A percentile compares a stretch with the other conserved stretches of the same genome.
Conservation (phyloP, 2,329 filamentous ascomycete species). For the Westerdykella aurantiaca region DNA sequence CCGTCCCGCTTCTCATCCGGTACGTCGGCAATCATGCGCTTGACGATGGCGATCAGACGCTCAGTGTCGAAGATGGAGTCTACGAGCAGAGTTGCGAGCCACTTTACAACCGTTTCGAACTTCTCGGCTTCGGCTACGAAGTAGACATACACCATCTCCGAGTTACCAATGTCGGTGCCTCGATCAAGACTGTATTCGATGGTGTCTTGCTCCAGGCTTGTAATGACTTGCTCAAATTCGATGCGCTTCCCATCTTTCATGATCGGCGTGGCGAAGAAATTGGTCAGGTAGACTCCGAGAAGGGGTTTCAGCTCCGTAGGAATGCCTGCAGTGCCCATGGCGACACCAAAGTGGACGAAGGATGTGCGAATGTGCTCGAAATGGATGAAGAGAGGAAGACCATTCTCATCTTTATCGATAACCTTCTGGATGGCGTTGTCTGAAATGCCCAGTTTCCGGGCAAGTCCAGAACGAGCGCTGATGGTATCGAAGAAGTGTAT, state of each 20-base stretch:
- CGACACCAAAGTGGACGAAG: slow-evolving; percentile 79
- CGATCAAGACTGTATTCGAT: slow-evolving; percentile 72
- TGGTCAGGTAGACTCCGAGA: slow-evolving; percentile 76
- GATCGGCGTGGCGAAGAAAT: slow-evolving; percentile 92
- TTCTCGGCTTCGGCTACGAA: slow-evolving; percentile 86
- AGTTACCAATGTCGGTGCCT: slow-evolving; percentile 64
- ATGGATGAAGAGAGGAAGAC: slow-evolving; percentile 82
- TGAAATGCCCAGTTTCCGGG: slow-evolving; percentile 61
- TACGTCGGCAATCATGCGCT: slow-evolving; percentile 83
- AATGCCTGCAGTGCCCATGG: slow-evolving; percentile 71
- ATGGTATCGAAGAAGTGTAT: slow-evolving; percentile 91
- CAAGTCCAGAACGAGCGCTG: slow-evolving; percentile 76
- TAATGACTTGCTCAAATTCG: slow-evolving; percentile 87
- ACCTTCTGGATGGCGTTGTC: slow-evolving; percentile 67
- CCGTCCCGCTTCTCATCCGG: slow-evolving; percentile 89
- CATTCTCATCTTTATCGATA: slow-evolving; percentile 62
- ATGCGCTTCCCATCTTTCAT: slow-evolving; percentile 67
- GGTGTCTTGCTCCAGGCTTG: slow-evolving; percentile 84
- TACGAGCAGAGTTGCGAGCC: slow-evolving; percentile 82
- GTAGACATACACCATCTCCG: slow-evolving; percentile 73
- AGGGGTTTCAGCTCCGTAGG: slow-evolving; percentile 81
- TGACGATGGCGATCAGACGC: slow-evolving; percentile 56
- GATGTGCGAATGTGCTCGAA: slow-evolving; percentile 92
- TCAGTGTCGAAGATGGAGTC: slow-evolving; percentile 79
- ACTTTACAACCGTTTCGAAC: slow-evolving; percentile 73